Base-by-base conservation (phyloP, 805 yeast species). In the Lachancea lanzarotensis region DNA sequence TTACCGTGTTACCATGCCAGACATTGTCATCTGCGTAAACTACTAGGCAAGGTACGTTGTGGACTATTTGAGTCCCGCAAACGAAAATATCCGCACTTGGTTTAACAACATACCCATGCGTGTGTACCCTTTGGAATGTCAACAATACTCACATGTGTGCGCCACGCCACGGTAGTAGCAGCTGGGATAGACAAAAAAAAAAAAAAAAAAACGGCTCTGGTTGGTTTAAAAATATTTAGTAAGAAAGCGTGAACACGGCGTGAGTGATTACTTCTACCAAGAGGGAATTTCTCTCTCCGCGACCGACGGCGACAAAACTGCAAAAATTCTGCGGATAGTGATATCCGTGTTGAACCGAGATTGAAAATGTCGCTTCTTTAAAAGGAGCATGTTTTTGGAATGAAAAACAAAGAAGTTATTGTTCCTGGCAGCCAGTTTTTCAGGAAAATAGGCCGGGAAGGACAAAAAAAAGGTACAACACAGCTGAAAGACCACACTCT, bases 401-500 rank as follows among this genome's bases (percentile, higher is more conserved):
- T 18, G 19, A 19, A 31, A 29, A 20, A 18, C 7, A 22, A 10
- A 15, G 31, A 12, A n/a, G 16, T 20, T 35, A 38, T 6, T 32
- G n/a, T 19, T 35, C 11, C 12, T 10, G 18, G 6, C 9, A 36
- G 13, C 31, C 20, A 15, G 39, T 36, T 25, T 15, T 22, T 29
- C 22, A 29, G 31, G 20, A 33, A 29, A 9, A 12, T 32, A 40
- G 43, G 37, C 20, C 43, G 32, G 43, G 43, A 37, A 40, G 43
- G 43, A 40, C 36, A 39, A 35, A 22, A 22, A n/a, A 35, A 30
- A 27, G 42, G 35, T 30, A 39, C 36, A 19, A 29, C 35, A 40
- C 43, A 40, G 22, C 35, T 32, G 29, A 25, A 40, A 30, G 25
- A 35, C 25, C 37, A 40, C 43, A 40, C 43, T 25, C 35, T 40